Conservation (phyloP, 306 rosid genomes). For the Cicer yamashitae region DNA sequence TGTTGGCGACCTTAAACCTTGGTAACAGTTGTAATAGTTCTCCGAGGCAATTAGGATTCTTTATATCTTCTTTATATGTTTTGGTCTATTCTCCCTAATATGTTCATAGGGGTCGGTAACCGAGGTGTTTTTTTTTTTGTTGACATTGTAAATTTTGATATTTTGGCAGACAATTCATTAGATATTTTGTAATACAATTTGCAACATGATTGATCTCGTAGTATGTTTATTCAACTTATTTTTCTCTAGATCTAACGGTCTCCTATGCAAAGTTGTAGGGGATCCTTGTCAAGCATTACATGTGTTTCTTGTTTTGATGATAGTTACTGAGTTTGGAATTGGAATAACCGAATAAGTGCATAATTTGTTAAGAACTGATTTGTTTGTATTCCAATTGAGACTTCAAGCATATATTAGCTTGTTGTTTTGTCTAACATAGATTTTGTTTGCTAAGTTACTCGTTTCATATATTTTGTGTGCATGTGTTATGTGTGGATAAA, state of each 20-base stretch:
- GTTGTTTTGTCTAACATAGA: slow-evolving; percentile 6
- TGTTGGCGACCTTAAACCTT: slow-evolving; percentile 84
- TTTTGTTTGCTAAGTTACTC: neutral
- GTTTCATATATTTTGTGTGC: neutral
- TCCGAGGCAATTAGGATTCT: slow-evolving; percentile 40
- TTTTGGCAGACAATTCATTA: slow-evolving; percentile 28
- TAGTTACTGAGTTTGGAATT: slow-evolving; percentile 14
- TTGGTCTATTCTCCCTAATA: slow-evolving; percentile 44
- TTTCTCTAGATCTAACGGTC: too few species aligned
- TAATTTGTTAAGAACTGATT: neutral
- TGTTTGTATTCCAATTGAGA: slow-evolving; percentile 3
- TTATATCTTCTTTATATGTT: slow-evolving; percentile 35
- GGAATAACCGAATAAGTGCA: neutral
- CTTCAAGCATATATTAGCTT: neutral
- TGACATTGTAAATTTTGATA: slow-evolving; percentile 54
- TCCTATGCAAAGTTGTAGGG: too few species aligned
- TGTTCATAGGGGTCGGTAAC: slow-evolving; percentile 52
- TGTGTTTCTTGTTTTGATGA: neutral
- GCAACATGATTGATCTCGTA: slow-evolving; percentile 18
- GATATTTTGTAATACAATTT: slow-evolving; percentile 44
- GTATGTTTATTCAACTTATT: slow-evolving; percentile 13
- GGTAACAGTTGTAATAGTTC: slow-evolving; percentile 53
- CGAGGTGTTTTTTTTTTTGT: slow-evolving; percentile 45
- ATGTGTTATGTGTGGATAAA: neutral
- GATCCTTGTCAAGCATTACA: neutral